Conservation (phyloP, 495 filamentous ascomycete genomes). For the Xanthoparmelia taractica region DNA sequence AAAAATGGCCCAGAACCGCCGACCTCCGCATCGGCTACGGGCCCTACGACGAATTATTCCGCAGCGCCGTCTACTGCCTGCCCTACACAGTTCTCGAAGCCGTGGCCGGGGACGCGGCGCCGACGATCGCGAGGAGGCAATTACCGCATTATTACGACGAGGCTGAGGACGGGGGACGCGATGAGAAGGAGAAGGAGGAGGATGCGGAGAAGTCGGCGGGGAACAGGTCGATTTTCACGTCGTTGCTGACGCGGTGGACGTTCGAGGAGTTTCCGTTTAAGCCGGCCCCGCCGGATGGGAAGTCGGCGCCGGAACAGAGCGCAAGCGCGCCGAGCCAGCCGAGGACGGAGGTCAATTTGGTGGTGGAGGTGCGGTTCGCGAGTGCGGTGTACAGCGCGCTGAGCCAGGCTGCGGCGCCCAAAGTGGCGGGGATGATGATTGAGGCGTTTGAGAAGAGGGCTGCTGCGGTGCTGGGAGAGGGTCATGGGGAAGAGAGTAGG, state of each 20-base stretch:
- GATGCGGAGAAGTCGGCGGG: conserved; percentile 9
- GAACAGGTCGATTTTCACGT: conserved; percentile 56
- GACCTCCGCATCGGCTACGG: conserved; percentile 80
- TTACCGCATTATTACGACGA: conserved; percentile 29
- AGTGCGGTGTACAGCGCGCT: conserved; percentile 77
- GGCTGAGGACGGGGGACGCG: too few relatives aligned
- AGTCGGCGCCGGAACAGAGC: conserved; percentile 26
- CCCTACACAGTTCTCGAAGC: conserved; percentile 66
- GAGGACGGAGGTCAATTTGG: conserved; percentile 63
- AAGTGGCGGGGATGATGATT: conserved; percentile 81
- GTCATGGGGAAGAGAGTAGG: conserved; percentile 11
- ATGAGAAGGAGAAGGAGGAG: not conserved
- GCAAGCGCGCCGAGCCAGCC: conserved; percentile 25
- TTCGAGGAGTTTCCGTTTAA: conserved; percentile 43
- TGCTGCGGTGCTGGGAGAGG: conserved; percentile 22
- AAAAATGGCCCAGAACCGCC: conserved; percentile 61
- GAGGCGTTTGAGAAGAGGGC: conserved; percentile 78
- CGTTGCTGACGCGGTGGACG: conserved; percentile 71
- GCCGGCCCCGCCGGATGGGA: conserved; percentile 28
- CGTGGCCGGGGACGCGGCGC: conserved; percentile 51
- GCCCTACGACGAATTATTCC: conserved; percentile 72
- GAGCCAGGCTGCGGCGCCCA: conserved; percentile 70
- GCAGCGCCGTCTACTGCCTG: conserved; percentile 65
- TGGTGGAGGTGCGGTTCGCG: conserved; percentile 70
- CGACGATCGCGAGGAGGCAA: conserved; percentile 33